phyloP scores from a whole-genome alignment of 148 eudicot genomes.

The Diospyros lotus region DNA sequence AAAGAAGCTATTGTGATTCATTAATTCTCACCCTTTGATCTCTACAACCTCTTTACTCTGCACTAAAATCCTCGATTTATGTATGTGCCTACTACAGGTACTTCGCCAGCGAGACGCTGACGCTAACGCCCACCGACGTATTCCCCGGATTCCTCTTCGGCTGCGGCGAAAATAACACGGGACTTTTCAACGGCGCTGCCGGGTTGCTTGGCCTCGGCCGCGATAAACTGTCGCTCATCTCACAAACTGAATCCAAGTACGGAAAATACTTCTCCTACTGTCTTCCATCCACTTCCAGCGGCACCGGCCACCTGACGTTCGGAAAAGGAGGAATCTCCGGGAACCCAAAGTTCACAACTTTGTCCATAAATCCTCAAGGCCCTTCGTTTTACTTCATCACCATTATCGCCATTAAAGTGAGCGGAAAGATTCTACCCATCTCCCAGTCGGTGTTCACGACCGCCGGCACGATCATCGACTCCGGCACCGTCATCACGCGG shows the following conservation, averaged over 20 bases:
- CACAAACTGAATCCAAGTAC: constrained; percentile 33
- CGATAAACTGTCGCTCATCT: constrained; percentile 24
- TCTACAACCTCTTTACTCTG: no score
- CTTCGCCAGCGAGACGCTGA: constrained; percentile 10
- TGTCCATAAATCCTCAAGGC: background rate
- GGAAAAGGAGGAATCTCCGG: background rate
- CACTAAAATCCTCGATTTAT: no score
- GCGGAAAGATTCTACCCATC: background rate
- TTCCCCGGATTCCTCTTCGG: no score
- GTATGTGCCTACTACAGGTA: no score
- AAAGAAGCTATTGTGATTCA: no score
- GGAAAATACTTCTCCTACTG: no score
- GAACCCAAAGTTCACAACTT: constrained; percentile 38
- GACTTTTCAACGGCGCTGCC: constrained; percentile 39
- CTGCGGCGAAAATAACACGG: constrained; percentile 66
- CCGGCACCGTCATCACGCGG: background rate
- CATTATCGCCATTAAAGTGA: background rate
- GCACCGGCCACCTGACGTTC: constrained; percentile 24
- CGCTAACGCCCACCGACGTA: no score
- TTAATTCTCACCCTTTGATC: no score
- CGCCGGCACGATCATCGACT: background rate
- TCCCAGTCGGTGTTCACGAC: constrained; percentile 5
- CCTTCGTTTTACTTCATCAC: background rate
- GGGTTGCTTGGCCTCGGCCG: constrained; percentile 31
- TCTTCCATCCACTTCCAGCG: constrained; percentile 21